Evolutionary conservation across 2,329 filamentous ascomycete genomes (phyloP).

Genomic region (Emydomyces testavorans): DNA sequence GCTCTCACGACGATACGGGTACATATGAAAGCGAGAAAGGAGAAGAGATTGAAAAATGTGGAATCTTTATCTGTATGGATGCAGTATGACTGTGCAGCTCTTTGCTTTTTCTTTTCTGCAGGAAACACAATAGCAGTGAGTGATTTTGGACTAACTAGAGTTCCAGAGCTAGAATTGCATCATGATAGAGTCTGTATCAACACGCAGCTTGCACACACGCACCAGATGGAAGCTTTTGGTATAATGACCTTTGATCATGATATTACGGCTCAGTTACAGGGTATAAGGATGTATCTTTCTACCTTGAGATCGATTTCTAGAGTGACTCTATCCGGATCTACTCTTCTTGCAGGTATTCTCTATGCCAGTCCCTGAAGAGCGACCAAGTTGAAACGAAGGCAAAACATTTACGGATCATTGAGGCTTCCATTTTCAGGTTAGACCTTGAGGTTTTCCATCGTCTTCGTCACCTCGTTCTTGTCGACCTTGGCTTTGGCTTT

Average conservation of each 20-base stretch:
- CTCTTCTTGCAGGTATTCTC: background rate
- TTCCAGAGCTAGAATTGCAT: conserved; percentile 5
- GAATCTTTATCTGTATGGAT: background rate
- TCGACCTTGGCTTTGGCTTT: conserved; percentile 33
- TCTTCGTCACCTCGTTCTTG: conserved; percentile 29
- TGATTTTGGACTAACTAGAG: conserved; percentile 5
- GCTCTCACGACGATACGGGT: conserved; percentile 7
- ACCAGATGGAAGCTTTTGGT: background rate
- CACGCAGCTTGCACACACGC: conserved; percentile 8
- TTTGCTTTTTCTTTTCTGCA: background rate
- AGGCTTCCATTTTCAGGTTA: conserved; percentile 22
- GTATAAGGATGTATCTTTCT: background rate
- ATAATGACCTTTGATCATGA: background rate
- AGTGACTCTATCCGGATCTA: background rate
- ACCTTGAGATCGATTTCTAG: background rate
- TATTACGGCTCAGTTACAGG: conserved; percentile 1
- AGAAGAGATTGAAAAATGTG: conserved; percentile 7
- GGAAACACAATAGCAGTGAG: background rate
- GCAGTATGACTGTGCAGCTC: conserved; percentile 1
- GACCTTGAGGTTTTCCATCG: conserved; percentile 34
- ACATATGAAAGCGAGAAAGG: conserved; percentile 5
- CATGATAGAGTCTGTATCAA: too few species aligned
- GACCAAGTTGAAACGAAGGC: too few species aligned
- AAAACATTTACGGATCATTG: background rate
- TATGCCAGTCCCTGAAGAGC: background rate